phyloP scores from a whole-genome alignment of 805 yeast species.

The Candida endomychidarum region DNA sequence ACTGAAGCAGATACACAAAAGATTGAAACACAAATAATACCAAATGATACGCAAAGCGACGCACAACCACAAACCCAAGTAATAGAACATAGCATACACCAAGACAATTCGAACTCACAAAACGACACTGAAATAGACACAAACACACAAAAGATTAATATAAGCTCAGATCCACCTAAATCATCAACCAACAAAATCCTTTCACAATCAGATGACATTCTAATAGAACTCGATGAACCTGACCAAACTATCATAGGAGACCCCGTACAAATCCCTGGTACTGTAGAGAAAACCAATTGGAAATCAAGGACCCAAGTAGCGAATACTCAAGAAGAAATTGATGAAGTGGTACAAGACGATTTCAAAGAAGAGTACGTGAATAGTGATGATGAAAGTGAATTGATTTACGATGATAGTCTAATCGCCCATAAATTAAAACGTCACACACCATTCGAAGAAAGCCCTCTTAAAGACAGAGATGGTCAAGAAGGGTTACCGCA shows the following conservation, averaged over 20 bases:
- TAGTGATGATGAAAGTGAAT: slow-evolving; percentile 16
- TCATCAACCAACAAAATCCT: neutral
- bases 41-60: no score
- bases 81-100: no score
- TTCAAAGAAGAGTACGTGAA: slow-evolving; percentile 11
- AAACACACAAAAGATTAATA: neutral
- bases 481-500: neutral
- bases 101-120: no score
- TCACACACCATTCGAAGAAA: slow-evolving; percentile 1
- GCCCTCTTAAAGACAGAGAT: slow-evolving; percentile 4
- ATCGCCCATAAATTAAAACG: slow-evolving; percentile 22
- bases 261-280: slow-evolving; percentile 22
- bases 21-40: neutral
- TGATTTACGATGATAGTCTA: slow-evolving; percentile 27
- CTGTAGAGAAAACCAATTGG: slow-evolving; percentile 15
- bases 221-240: slow-evolving; percentile 1
- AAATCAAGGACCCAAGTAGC: slow-evolving; percentile 31
- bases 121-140: no score
- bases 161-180: neutral
- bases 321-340: slow-evolving; percentile 24
- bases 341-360: slow-evolving; percentile 5
- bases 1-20: slow-evolving; percentile 7
- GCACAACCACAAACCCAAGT: neutral
- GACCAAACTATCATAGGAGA: neutral
- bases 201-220: slow-evolving; percentile 2